A percentile compares a stretch with the other conserved stretches of the same genome.
phyloP scores from a whole-genome alignment of 495 filamentous ascomycete species.

The Penicillium cosmopolitanum region DNA sequence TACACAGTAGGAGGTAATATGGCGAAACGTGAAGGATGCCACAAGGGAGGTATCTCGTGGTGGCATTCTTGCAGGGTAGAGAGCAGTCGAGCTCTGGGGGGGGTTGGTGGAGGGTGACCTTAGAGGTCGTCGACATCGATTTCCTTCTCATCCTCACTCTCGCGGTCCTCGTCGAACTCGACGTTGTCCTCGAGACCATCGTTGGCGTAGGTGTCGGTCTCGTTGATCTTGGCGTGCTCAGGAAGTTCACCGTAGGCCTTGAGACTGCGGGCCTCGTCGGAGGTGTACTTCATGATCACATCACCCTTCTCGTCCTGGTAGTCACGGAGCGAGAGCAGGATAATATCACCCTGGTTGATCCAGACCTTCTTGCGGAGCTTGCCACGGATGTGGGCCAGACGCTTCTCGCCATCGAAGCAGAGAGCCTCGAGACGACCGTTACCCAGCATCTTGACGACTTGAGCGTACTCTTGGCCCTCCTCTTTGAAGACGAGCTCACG shows the following conservation, averaged over 20 bases:
- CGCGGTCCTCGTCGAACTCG: slow-evolving; percentile 63
- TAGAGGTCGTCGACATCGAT: slow-evolving; percentile 65
- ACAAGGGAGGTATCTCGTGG: slow-evolving; percentile 31
- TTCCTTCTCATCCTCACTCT: slow-evolving; percentile 60
- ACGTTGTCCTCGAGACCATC: slow-evolving; percentile 63
- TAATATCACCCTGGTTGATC: slow-evolving; percentile 99
- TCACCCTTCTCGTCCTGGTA: slow-evolving; percentile 99
- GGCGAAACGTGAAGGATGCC: slow-evolving; percentile 35
- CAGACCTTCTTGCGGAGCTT: slow-evolving; percentile 98
- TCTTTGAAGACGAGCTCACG: slow-evolving; percentile 99
- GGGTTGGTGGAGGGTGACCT: slow-evolving; percentile 29
- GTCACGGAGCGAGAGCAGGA: slow-evolving; percentile 93
- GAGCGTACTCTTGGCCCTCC: slow-evolving; percentile 98
- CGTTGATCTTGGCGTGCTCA: slow-evolving; percentile 98
- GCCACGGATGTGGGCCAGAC: slow-evolving; percentile 63
- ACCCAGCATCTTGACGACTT: slow-evolving; percentile 98
- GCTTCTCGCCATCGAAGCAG: slow-evolving; percentile 90
- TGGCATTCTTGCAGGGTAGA: slow-evolving; percentile 40
- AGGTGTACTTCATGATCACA: slow-evolving; percentile 97
- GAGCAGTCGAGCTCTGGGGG: slow-evolving; percentile 35
- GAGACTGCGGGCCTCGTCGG: slow-evolving; percentile 92
- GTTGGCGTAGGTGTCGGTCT: slow-evolving; percentile 89
- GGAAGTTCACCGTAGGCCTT: slow-evolving; percentile 97
- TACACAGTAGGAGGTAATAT: slow-evolving; percentile 25
- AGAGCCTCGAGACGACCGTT: slow-evolving; percentile 96